Base-by-base conservation (phyloP, 2,329 filamentous ascomycete species). In the Colletotrichum gloeosporioides region DNA sequence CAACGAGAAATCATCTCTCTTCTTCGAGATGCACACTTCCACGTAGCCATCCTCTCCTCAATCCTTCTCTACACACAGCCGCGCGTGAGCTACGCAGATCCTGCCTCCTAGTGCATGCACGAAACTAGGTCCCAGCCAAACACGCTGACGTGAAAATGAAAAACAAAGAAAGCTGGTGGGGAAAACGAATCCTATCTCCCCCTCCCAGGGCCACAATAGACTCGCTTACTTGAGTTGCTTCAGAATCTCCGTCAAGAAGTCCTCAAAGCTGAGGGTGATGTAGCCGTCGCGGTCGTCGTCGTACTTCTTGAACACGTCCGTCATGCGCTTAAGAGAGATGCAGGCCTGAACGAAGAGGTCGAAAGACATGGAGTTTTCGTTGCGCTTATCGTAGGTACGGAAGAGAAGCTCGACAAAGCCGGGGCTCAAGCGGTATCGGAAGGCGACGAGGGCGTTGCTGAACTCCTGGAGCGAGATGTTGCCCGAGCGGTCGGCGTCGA, bases 241-340 rank as follows among this genome's bases (percentile, higher is more conserved):
- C 78, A 93, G 80, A 78, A 92, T 92, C 86, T 92, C 93, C 49
- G 92, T 93, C 82, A 96, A 86, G 83, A 96, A 96, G 81, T 96
- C 94, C 86, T 96, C 94, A 81, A 96, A 96, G 83, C 93, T 95
- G 70, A 96, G 86, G 6, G 94, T 96, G 80, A 96, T 95, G 84
- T 96, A 99, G 3, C 97, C 97, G 86, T 99, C 97, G 57, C 97
- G 92, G 85, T 99, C 97, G 81, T 98, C 95, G 80, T 99, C 97
- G 84, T 99, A 99, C 86, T 96, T 96, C 90, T 99, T 99, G 85
- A 99, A 99, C 32, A 98, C 96, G 85, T 99, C 97, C 76, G 97
- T 99, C 96, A 99, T 99, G 80, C 97, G 92, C 91, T 99, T 98
- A 81, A 99, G 89, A 80, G 93, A 96, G 83, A 99, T 99, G 85